Conservation (phyloP, 1,284 basidiomycete species). For the Leccinum subspadiceum region DNA sequence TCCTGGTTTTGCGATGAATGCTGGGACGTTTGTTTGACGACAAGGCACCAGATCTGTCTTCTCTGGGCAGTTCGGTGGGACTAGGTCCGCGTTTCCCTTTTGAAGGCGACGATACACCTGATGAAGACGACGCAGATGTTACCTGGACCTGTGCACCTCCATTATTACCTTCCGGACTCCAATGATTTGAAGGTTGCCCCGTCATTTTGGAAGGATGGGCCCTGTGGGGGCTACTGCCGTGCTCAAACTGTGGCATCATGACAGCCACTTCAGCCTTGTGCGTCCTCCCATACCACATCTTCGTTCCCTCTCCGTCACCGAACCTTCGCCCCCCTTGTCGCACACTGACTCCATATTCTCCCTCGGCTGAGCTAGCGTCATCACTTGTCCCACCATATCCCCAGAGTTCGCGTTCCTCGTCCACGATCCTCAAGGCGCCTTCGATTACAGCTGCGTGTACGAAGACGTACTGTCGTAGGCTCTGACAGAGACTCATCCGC, state of each 20-base stretch:
- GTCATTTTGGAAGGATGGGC: constrained; percentile 8
- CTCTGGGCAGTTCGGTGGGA: constrained; percentile 65
- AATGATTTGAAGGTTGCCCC: constrained; percentile 3
- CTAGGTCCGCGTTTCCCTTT: constrained; percentile 65
- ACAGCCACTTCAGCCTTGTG: constrained; percentile 1
- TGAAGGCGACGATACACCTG: constrained; percentile 32
- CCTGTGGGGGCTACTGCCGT: constrained; percentile 1
- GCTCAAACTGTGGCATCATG: constrained; percentile 2
- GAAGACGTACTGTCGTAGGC: constrained; percentile 86
- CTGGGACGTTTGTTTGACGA: constrained; percentile 66
- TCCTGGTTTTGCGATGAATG: constrained; percentile 47
- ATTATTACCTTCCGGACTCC: constrained; percentile 13
- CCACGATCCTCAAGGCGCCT: constrained; percentile 74
- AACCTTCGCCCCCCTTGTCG: background rate
- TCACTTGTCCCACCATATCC: constrained; percentile 27
- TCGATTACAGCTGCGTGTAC: constrained; percentile 85
- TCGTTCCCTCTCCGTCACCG: constrained; percentile 8
- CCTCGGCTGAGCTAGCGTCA: constrained; percentile 24
- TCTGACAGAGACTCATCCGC: constrained; percentile 89
- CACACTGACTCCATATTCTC: constrained; percentile 1
- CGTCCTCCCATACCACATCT: constrained; percentile 5
- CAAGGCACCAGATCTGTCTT: constrained; percentile 55
- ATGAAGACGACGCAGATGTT: constrained; percentile 19
- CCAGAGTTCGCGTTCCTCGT: constrained; percentile 59
- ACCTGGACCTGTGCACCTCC: constrained; percentile 12